Evolutionary conservation across 768 basidiomycete genomes (phyloP).

Genomic region (Calocybe gangraenosa): DNA sequence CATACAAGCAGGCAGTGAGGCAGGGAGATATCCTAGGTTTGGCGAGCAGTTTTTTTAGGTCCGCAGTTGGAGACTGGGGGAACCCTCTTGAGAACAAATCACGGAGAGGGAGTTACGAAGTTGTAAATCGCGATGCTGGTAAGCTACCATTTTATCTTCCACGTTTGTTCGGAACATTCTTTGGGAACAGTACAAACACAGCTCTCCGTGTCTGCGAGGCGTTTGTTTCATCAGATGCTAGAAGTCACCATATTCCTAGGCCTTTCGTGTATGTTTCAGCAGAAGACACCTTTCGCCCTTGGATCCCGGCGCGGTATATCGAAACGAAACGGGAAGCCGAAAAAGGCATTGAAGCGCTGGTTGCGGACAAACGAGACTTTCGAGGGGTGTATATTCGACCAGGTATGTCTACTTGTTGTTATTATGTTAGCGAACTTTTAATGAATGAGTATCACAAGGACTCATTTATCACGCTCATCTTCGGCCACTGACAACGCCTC

Average conservation of each 20-base stretch:
- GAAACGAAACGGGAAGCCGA: constrained; percentile 95
- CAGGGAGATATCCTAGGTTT: constrained; percentile 53
- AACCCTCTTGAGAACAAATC: constrained; percentile 55
- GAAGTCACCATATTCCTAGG: constrained; percentile 31
- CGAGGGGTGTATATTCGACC: constrained; percentile 84
- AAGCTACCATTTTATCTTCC: constrained; percentile 24
- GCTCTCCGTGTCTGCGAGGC: constrained; percentile 77
- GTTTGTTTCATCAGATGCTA: constrained; percentile 47
- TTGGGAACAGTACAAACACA: constrained; percentile 20
- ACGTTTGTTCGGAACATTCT: not conserved
- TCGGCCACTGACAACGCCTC: constrained; percentile 83
- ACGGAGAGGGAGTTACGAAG: constrained; percentile 59
- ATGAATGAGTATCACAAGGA: too few relatives aligned
- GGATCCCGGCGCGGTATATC: constrained; percentile 85
- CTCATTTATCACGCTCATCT: constrained; percentile 95
- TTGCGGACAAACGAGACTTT: constrained; percentile 38
- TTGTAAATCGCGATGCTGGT: constrained; percentile 90
- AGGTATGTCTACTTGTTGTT: constrained; percentile 47
- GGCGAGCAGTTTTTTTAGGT: constrained; percentile 36
- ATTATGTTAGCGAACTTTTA: too few relatives aligned
- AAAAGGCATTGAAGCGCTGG: constrained; percentile 52
- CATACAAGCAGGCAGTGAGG: constrained; percentile 74
- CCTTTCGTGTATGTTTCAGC: constrained; percentile 96
- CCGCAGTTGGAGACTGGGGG: constrained; percentile 32
- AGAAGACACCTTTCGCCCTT: constrained; percentile 86